Base-by-base conservation (phyloP, 2,329 filamentous ascomycete genomes). In the Sporothrix mexicana region DNA sequence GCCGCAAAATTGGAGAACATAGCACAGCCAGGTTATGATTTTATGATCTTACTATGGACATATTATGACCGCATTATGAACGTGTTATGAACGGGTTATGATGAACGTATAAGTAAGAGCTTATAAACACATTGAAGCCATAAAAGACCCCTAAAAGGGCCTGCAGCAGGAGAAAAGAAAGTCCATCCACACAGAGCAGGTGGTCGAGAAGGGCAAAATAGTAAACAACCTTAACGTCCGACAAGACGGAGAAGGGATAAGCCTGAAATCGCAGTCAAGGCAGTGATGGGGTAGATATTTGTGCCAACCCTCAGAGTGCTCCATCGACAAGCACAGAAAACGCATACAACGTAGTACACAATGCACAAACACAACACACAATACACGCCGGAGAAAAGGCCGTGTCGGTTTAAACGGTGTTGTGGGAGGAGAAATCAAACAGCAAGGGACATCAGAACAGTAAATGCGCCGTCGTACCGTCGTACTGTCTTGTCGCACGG, bases 171-270 rank as follows among this genome's bases (percentile, higher is more conserved):
- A 43, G 30, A 55, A 43, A 69, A 43, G n/a, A 55, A 55, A 43
- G 25, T 57, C 66, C 66, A 69, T 55, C 47, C 30, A 69, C 49
- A 69, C 30, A 53, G 47, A 41, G 51, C 20, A 25, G 30, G 30
- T 55, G 9, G 6, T 51, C 47, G 15, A 51, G 49, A 45, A 67
- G 15, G 47, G 20, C n/a, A 30, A 51, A 30, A 49, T 10, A 67
- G 45, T 36, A 51, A 49, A 51, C 43, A 51, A 51, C 23, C 12
- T 36, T 6, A 3, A 30, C 30, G 30, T 36, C 20, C 43, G 10
- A 17, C n/a, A 66, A 25, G 13, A 20, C 7, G 36, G 8, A 12
- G 47, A 43, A 43, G 25, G 20, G 47, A 41, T 36, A 36, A 7
- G n/a, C n/a, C n/a, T n/a, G n/a, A 7, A 36, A 36, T 36, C 30